Conservation (phyloP, 768 basidiomycete genomes). For the Russula foetens region DNA sequence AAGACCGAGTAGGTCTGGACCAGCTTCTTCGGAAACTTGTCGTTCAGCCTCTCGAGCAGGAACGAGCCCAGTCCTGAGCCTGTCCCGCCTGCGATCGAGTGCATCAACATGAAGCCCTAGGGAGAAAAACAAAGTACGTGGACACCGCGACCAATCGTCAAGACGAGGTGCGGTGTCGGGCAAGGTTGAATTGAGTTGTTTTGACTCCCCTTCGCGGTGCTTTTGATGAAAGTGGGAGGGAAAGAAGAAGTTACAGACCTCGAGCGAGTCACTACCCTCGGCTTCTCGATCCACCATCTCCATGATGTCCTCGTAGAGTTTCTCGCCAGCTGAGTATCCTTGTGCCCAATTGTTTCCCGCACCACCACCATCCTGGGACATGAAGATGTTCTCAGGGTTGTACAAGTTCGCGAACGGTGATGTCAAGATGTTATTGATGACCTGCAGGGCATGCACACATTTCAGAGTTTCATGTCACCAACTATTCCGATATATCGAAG, state of each 20-base stretch:
- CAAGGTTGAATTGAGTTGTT: background rate
- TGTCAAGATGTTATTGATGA: conserved; percentile 89
- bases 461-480: background rate
- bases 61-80: conserved; percentile 99
- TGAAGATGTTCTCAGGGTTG: conserved; percentile 96
- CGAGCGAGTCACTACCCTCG: conserved; percentile 93
- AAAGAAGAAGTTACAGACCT: conserved; percentile 43
- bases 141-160: background rate
- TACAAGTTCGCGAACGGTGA: conserved; percentile 87
- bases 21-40: conserved; percentile 97
- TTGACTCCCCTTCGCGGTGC: no score
- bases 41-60: conserved; percentile 90
- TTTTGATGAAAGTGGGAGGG: background rate
- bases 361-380: conserved; percentile 96
- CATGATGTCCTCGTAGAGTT: conserved; percentile 92
- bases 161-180: background rate
- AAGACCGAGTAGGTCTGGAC: conserved; percentile 99
- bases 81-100: conserved; percentile 97
- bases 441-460: conserved; percentile 38
- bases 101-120: conserved; percentile 99
- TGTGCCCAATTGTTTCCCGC: conserved; percentile 99
- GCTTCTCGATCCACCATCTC: conserved; percentile 99
- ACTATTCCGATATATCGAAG: no score
- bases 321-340: conserved; percentile 85
- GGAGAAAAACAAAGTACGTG: background rate